Conservation (phyloP, 2,329 filamentous ascomycete species). For the Botrytis elliptica region DNA sequence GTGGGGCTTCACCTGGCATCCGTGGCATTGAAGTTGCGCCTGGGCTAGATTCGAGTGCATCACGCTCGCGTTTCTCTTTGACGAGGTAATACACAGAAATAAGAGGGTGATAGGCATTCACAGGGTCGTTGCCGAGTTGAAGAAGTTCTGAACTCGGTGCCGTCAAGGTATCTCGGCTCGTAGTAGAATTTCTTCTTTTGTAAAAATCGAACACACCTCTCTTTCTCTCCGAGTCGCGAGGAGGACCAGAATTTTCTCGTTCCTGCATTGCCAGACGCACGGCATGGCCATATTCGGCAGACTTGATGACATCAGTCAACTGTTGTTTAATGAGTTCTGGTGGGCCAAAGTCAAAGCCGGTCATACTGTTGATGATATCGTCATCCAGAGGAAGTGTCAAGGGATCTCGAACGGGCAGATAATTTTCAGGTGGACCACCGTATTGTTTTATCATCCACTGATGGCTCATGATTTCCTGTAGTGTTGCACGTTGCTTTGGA, state of each 20-base stretch:
- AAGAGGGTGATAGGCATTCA: constrained; percentile 90
- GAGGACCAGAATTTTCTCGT: constrained; percentile 54
- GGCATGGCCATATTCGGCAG: constrained; percentile 88
- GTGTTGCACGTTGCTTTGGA: constrained; percentile 78
- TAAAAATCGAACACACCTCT: constrained; percentile 93
- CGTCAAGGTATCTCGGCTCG: constrained; percentile 81
- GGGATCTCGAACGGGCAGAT: constrained; percentile 78
- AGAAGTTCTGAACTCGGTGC: constrained; percentile 84
- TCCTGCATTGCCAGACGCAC: constrained; percentile 69
- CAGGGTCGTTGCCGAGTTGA: constrained; percentile 76
- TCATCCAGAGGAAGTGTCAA: constrained; percentile 80
- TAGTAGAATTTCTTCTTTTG: constrained; percentile 85
- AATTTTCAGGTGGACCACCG: constrained; percentile 82
- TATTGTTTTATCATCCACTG: constrained; percentile 97
- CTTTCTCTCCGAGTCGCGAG: constrained; percentile 72
- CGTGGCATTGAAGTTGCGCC: constrained; percentile 57
- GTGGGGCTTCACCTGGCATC: constrained; percentile 50
- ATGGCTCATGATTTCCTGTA: constrained; percentile 90
- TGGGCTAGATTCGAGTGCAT: constrained; percentile 58
- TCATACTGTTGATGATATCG: constrained; percentile 88
- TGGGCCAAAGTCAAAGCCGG: constrained; percentile 93
- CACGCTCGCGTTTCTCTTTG: constrained; percentile 87
- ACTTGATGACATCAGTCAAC: constrained; percentile 82
- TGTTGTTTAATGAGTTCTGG: constrained; percentile 80
- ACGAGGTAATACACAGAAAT: constrained; percentile 95